These are phyloP conservation scores for Tanozyma kutaoensis DNA, from an alignment of 805 yeast species.

Conservation along the genomic window DNA sequence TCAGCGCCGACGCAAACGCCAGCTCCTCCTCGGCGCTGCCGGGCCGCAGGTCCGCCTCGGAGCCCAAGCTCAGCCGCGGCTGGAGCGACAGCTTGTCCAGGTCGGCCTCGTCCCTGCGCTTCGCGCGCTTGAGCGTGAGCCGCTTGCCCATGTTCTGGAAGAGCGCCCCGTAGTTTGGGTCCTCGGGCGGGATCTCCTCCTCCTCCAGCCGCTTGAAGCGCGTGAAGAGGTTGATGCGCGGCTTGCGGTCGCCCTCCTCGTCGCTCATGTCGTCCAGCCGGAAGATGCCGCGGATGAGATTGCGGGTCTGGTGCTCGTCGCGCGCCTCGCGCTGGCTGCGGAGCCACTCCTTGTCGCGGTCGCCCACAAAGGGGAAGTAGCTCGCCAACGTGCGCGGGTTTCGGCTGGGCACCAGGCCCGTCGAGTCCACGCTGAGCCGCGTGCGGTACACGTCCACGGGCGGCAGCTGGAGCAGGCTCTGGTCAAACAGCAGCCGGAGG, in stretches of 20 bases:
- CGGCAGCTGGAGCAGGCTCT: slow-evolving; percentile 13
- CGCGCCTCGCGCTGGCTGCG: slow-evolving; percentile 8
- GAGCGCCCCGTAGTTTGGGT: slow-evolving; percentile 30
- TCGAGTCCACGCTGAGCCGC: slow-evolving; percentile 13
- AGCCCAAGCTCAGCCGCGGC: too few species aligned
- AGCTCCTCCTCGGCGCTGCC: not conserved
- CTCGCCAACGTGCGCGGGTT: slow-evolving; percentile 16
- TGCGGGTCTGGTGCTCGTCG: slow-evolving; percentile 18
- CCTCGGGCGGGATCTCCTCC: slow-evolving; percentile 5
- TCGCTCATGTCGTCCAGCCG: slow-evolving; percentile 6
- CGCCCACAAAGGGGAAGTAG: slow-evolving; percentile 26
- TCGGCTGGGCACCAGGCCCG: not conserved
- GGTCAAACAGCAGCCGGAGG: slow-evolving; percentile 24
- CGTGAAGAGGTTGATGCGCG: slow-evolving; percentile 23
- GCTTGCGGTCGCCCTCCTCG: slow-evolving; percentile 15
- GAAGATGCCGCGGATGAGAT: slow-evolving; percentile 20
- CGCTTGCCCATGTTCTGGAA: slow-evolving; percentile 30
- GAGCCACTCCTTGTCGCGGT: slow-evolving; percentile 1
- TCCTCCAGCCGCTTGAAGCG: slow-evolving; percentile 28
- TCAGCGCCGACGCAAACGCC: slow-evolving; percentile 21
- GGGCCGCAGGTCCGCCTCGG: too few species aligned
- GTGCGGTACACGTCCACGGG: slow-evolving; percentile 19
- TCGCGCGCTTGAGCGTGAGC: slow-evolving; percentile 14
- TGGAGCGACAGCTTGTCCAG: too few species aligned
- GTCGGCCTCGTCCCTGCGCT: slow-evolving; percentile 5